Base-by-base conservation (phyloP, 352 stramenopile species). In the Phytophthora sojae region DNA sequence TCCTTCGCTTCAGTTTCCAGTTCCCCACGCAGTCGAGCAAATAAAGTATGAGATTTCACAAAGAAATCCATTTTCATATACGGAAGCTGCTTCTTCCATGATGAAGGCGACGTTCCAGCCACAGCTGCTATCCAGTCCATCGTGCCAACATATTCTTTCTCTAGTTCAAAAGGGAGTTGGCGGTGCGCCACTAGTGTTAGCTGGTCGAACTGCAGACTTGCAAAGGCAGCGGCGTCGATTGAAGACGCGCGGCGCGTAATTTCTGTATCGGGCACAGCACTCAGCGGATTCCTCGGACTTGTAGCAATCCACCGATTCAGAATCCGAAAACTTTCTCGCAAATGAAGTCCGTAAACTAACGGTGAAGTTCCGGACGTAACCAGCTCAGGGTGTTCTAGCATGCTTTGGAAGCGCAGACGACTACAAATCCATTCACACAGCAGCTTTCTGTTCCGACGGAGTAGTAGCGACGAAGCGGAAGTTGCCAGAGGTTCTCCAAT, bases 171-270 rank as follows among this genome's bases (percentile, higher is more conserved):
- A 5, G 75, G 68, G n/a, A 82, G 42, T 6, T 23, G 29, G 12
- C 50, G 5, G 12, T 81, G 49, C 1, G 69, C 25, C 12, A 91
- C 35, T n/a, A 94, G 65, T 17, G 73, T 71, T 6, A 94, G 52
- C 51, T 92, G 86, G 50, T 94, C 86, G 55, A 89, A 83, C 9
- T 80, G 66, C 3, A 94, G 61, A 29, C 68, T 73, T n/a, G 77
- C 71, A 55, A 90, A 89, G 6, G 76, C 62, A 19, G 19, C 49
- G 15, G 74, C 64, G 64, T 90, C 81, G 19, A 77, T 61, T 8
- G 42, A 23, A 47, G 70, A 61, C n/a, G 64, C 71, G 45, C 71
- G 71, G 3, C 35, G 26, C 17, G 67, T 54, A 23, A 89, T 77
- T 32, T 79, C 71, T 19, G 30, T 44, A 23, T 59, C 70, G 15